phyloP scores from a whole-genome alignment of 163 green algal species.

The Volvox carteri region DNA sequence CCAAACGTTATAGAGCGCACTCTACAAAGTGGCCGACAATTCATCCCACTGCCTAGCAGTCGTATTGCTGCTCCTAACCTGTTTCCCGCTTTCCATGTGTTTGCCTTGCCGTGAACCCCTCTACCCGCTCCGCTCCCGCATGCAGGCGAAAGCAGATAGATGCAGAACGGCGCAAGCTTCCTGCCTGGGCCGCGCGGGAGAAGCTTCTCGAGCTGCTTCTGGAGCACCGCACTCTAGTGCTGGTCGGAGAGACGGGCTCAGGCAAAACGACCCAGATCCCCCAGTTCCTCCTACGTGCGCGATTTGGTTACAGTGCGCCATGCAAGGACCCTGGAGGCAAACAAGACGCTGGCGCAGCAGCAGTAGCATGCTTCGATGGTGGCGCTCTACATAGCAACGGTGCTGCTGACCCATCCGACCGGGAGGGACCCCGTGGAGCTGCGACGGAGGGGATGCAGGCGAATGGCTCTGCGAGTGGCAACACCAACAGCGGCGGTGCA shows the following conservation, averaged over 20 bases:
- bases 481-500: neutral
- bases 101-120: neutral
- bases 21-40: neutral
- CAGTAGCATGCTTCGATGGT: too few species aligned
- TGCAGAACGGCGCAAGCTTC: conserved; percentile 61
- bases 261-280: conserved; percentile 91
- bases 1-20: neutral
- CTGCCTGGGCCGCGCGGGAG: conserved; percentile 66
- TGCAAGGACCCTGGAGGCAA: too few species aligned
- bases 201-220: conserved; percentile 62
- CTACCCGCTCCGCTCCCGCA: too few species aligned
- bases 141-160: conserved; percentile 62
- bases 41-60: neutral
- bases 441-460: neutral
- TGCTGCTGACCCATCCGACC: too few species aligned
- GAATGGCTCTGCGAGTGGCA: neutral
- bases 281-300: conserved; percentile 81
- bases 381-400: too few species aligned
- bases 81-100: neutral
- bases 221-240: conserved; percentile 70
- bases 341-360: too few species aligned
- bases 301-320: conserved; percentile 47
- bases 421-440: too few species aligned
- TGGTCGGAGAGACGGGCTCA: conserved; percentile 85
- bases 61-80: neutral